These are phyloP conservation scores for Penicillium crystallinum DNA, from an alignment of 495 filamentous ascomycete species.

Conservation along the genomic window DNA sequence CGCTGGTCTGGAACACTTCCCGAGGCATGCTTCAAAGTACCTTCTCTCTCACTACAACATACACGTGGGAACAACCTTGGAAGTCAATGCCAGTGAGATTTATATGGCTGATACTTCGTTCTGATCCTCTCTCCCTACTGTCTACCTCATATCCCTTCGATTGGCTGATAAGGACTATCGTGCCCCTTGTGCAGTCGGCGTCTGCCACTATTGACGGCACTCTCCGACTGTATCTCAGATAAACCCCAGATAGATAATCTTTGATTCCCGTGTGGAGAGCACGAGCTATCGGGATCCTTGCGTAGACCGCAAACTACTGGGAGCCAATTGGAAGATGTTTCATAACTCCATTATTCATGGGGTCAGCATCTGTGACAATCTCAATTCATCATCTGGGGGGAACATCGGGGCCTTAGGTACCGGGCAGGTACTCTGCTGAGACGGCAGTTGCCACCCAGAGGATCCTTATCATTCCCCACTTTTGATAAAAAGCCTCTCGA, in stretches of 20 bases:
- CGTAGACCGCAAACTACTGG: neutral
- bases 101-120: neutral
- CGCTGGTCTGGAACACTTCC: too few species aligned
- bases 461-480: too few species aligned
- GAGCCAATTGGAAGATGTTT: neutral
- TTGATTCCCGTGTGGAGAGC: neutral
- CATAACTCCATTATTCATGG: neutral
- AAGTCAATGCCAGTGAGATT: too few species aligned
- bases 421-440: too few species aligned
- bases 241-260: conserved; percentile 1
- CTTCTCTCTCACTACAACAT: too few species aligned
- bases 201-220: conserved; percentile 3
- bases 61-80: too few species aligned
- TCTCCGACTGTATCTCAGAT: conserved; percentile 5
- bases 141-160: neutral
- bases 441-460: too few species aligned
- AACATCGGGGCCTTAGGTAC: too few species aligned
- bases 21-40: too few species aligned
- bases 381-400: too few species aligned
- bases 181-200: neutral
- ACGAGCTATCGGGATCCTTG: neutral
- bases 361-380: too few species aligned
- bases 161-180: neutral
- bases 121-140: neutral
- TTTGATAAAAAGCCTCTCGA: too few species aligned